Percentiles rank a stretch among this genome's conserved stretches.
Evolutionary conservation across 2,329 filamentous ascomycete species (phyloP).

Genomic region (Orbilia oligospora): DNA sequence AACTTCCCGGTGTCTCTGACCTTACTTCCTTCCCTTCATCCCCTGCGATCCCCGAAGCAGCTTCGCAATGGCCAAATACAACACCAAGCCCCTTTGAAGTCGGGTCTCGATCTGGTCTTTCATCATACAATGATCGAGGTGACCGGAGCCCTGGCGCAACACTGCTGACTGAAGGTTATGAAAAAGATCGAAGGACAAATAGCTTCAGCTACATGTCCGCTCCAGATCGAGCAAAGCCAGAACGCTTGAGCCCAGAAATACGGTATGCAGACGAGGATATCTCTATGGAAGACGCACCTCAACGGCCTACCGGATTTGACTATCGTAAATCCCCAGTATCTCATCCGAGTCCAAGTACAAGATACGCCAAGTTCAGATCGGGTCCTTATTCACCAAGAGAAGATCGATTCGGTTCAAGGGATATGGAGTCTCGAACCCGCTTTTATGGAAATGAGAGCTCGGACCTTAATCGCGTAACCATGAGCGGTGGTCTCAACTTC

Average conservation of each 20-base stretch:
- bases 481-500: conserved; percentile 56
- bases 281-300: conserved; percentile 54
- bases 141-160: conserved; percentile 48
- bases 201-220: conserved; percentile 56
- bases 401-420: conserved; percentile 33
- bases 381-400: conserved; percentile 56
- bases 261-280: conserved; percentile 51
- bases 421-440: conserved; percentile 37
- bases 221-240: conserved; percentile 46
- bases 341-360: conserved; percentile 50
- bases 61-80: conserved; percentile 54
- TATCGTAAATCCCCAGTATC: conserved; percentile 58
- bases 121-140: conserved; percentile 40
- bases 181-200: conserved; percentile 55
- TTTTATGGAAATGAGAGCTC: conserved; percentile 45
- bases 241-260: conserved; percentile 47
- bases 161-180: conserved; percentile 37
- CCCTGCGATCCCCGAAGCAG: conserved; percentile 46
- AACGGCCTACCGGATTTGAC: conserved; percentile 47
- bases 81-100: conserved; percentile 45
- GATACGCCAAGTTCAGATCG: conserved; percentile 54
- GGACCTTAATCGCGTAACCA: conserved; percentile 54
- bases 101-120: conserved; percentile 39
- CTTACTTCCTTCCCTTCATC: conserved; percentile 57
- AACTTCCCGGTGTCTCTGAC: conserved; percentile 51